Base-by-base conservation (phyloP, 2,329 filamentous ascomycete genomes). In the Paecilomyces variotii region DNA sequence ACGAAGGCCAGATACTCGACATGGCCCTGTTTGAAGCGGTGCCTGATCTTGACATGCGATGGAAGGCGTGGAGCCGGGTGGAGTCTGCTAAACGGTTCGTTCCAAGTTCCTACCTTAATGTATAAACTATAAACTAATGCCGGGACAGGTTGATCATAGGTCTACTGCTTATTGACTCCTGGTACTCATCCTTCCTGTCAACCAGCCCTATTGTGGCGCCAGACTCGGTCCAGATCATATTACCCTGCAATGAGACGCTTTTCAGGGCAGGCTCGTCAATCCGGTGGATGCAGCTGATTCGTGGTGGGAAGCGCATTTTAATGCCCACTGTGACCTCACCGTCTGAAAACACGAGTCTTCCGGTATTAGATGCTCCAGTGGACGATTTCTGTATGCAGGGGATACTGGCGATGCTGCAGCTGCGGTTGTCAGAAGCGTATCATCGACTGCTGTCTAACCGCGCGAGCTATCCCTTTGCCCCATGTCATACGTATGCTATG, bases 61-160 rank as follows among this genome's bases (percentile, higher is more conserved):
- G 80, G 80, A 80, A 78, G 62, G 76, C 78, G 2, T 83, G 80
- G 80, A 75, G 76, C 60, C 77, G 78, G 54, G 73, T 82, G 6
- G 80, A 83, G 66, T 81, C 78, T 53, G 73, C 73, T 0, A 82
- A 82, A 64, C 73, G 79, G 71, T 71, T 61, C 53, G 63, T 34
- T n/a, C 25, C 32, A 32, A 30, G 4, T 19, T 32, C 7, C 2
- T 19, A 28, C 7, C 2, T 32, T 1, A 5, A 26, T 54, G 5
- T 55, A 28, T 50, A 24, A 11, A 19, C 30, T 2, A 45, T 35
- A 7, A 35, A 12, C 53, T 25, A 53, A 50, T 5, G 3, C 27
- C 25, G 4, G 28, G 3, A 12, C 27, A 72, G 71, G 32, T 70
- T 78, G n/a, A 78, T 80, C n/a, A 71, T 77, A 14, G 77, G 78